phyloP scores from a whole-genome alignment of 1,284 basidiomycete species.

The Blastosporella zonata region DNA sequence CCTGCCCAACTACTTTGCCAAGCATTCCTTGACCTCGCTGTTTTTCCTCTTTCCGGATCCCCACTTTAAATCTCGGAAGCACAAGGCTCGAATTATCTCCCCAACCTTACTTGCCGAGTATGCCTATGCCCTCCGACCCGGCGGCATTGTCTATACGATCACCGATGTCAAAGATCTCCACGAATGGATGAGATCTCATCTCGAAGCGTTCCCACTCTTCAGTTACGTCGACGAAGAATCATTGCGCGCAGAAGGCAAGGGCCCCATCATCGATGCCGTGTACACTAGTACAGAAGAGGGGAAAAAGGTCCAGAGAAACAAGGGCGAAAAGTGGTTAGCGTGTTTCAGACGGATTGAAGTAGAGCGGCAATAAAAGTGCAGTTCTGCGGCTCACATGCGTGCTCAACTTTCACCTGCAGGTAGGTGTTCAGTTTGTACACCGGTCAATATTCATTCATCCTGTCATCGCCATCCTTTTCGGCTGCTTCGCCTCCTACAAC shows the following conservation, averaged over 20 bases:
- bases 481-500: conserved; percentile 29
- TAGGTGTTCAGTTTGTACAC: conserved; percentile 9
- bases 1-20: conserved; percentile 93
- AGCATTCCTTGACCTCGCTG: conserved; percentile 87
- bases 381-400: conserved; percentile 5
- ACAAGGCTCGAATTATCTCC: conserved; percentile 98
- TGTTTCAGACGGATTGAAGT: conserved; percentile 71
- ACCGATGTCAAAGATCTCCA: conserved; percentile 96
- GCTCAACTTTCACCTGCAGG: conserved; percentile 5
- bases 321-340: conserved; percentile 86
- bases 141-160: conserved; percentile 96
- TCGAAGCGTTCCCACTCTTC: conserved; percentile 86
- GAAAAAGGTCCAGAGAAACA: conserved; percentile 92
- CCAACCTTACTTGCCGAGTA: conserved; percentile 93
- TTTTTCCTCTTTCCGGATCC: conserved; percentile 99
- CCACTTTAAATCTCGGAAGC: conserved; percentile 97
- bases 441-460: conserved; percentile 26
- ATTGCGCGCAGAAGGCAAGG: conserved; percentile 69
- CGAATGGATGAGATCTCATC: conserved; percentile 92
- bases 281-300: conserved; percentile 92
- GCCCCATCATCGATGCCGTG: conserved; percentile 77
- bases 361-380: conserved; percentile 25
- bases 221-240: conserved; percentile 74
- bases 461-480: conserved; percentile 32
- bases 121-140: conserved; percentile 87